Evolutionary conservation across 2,329 filamentous ascomycete genomes (phyloP), one percentile per base, ranked within the genome.

Genomic region (Fusarium caatingaense): DNA sequence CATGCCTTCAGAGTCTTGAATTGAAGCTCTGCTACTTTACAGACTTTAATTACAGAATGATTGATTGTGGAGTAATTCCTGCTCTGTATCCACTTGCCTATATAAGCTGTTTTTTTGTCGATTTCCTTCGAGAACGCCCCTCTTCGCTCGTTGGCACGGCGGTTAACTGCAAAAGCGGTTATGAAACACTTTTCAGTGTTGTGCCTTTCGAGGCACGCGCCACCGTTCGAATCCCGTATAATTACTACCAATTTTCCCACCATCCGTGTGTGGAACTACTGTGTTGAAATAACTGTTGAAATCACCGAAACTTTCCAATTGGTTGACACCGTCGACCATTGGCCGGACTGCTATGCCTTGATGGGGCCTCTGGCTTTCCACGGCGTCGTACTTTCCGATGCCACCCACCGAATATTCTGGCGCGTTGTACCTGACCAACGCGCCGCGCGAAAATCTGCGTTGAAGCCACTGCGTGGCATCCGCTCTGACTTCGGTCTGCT

Each of bases 171-270:
- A 2, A 23, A 23, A 27, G 25, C 11, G 28, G 28, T 28, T 28
- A 11, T 15, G n/a, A 30, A 20, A n/a, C n/a, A 20, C 45, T 18
- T 11, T 10, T 37, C 18, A 6, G 32, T 37, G 32, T 37, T 37
- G 32, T 10, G 32, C 32, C 32, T 37, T 37, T 37, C 34, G 34
- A 37, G 34, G 18, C 18, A 18, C 20, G 41, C 9, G 21, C 18
- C 18, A 32, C 50, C 8, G 54, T 68, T 68, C 66, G 66, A 68
- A 60, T 48, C 65, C 66, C 30, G 46, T 28, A 60, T n/a, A 46
- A 56, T 66, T 66, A 68, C 66, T 69, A 68, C 66, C 48, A 18
- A 18, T n/a, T 37, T n/a, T n/a, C 34, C 34, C 34, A 37, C 34
- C 34, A 37, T 37, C 34, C 34, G 34, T n/a, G 34, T 37, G 34